These are phyloP conservation scores for Diaporthe australafricana DNA, from an alignment of 2,329 filamentous ascomycete genomes.

Conservation along the genomic window DNA sequence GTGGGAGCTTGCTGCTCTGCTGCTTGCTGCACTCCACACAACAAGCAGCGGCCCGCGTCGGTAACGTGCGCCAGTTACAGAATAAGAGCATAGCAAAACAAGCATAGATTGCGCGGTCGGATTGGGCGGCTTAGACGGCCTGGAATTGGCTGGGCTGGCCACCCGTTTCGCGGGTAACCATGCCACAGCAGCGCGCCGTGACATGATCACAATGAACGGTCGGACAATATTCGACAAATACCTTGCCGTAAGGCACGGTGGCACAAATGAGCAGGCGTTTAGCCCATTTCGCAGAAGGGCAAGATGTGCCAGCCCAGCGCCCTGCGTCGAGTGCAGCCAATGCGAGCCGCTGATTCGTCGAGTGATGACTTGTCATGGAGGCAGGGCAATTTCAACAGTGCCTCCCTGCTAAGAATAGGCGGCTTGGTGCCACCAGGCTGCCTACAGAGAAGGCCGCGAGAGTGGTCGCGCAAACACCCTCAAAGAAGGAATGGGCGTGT, in stretches of 20 bases:
- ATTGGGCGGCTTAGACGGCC: conserved; percentile 28
- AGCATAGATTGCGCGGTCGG: neutral
- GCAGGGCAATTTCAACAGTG: conserved; percentile 6
- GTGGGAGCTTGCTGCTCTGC: conserved; percentile 14
- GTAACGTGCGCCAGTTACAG: conserved; percentile 32
- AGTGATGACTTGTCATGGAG: conserved; percentile 16
- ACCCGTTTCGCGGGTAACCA: conserved; percentile 30
- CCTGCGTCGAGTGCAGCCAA: conserved; percentile 19
- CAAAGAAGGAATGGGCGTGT: neutral
- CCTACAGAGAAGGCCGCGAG: conserved; percentile 14
- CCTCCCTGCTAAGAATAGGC: conserved; percentile 34
- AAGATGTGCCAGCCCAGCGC: conserved; percentile 30
- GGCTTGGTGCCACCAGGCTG: conserved; percentile 27
- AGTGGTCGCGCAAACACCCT: conserved; percentile 27
- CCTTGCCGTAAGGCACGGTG: conserved; percentile 38
- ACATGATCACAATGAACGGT: conserved; percentile 38
- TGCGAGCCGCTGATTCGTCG: conserved; percentile 24
- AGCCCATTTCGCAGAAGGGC: conserved; percentile 22
- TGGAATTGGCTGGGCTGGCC: conserved; percentile 20
- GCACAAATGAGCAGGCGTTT: conserved; percentile 39
- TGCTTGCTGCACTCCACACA: conserved; percentile 25
- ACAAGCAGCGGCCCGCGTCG: conserved; percentile 35
- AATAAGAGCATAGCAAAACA: conserved; percentile 22
- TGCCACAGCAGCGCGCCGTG: conserved; percentile 34
- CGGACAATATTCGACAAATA: conserved; percentile 26